Base-by-base conservation (phyloP, 768 basidiomycete genomes). In the Mycena amicta region DNA sequence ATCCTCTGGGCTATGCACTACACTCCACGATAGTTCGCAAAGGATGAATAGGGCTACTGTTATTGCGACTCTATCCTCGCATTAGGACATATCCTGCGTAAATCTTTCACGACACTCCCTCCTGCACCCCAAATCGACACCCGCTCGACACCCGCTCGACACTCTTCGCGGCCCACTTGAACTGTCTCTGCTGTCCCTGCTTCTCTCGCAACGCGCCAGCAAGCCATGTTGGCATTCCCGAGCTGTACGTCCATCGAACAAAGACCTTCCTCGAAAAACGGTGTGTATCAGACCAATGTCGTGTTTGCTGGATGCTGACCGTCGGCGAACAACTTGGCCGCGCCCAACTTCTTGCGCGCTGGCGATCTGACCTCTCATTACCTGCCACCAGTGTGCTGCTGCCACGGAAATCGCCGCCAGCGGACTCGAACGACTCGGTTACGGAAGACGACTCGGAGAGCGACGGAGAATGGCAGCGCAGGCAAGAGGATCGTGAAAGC, bases 351-450 rank as follows among this genome's bases (percentile, higher is more conserved):
- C n/a, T n/a, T n/a, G n/a, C n/a, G n/a, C n/a, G n/a, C n/a, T n/a
- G n/a, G n/a, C n/a, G n/a, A n/a, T n/a, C n/a, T n/a, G n/a, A n/a
- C n/a, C n/a, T n/a, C n/a, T n/a, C n/a, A n/a, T n/a, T n/a, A n/a
- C n/a, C n/a, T n/a, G n/a, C n/a, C n/a, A n/a, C n/a, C n/a, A n/a
- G n/a, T n/a, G n/a, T n/a, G n/a, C n/a, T n/a, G n/a, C n/a, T n/a
- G n/a, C n/a, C n/a, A n/a, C n/a, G n/a, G n/a, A n/a, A n/a, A n/a
- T n/a, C n/a, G n/a, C n/a, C n/a, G n/a, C n/a, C n/a, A n/a, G n/a
- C n/a, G n/a, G n/a, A n/a, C n/a, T n/a, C n/a, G 11, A 29, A 46
- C 29, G 62, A 40, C 40, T 51, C 66, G 18, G 40, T 52, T 25
- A 40, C 61, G 5, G 46, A 52, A 2, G 28, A 61, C 31, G 55